A percentile compares a stretch with the other conserved stretches of the same genome.
Conservation (phyloP, 306 rosid species). For the Glycine soja region DNA sequence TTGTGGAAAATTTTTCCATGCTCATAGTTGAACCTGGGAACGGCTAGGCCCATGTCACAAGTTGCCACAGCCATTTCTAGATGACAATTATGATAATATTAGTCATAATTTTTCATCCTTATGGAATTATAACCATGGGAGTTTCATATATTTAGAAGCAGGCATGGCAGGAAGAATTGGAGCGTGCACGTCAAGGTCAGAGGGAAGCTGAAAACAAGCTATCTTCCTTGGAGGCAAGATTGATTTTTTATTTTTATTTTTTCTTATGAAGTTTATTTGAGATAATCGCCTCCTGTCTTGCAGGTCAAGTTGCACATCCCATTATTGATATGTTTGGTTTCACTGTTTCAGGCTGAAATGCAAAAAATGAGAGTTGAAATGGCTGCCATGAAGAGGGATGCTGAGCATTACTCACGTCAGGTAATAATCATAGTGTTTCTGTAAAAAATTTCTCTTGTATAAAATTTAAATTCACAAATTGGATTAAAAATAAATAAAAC, state of each 20-base stretch:
- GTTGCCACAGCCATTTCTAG: conserved; percentile 25
- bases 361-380: conserved; percentile 97
- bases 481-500: too few relatives aligned
- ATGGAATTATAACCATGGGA: conserved; percentile 32
- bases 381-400: conserved; percentile 99
- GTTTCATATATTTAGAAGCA: conserved; percentile 64
- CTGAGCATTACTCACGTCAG: conserved; percentile 99
- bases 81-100: conserved; percentile 5
- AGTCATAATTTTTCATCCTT: conserved; percentile 38
- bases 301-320: conserved; percentile 38
- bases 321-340: conserved; percentile 45
- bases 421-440: conserved; percentile 46
- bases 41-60: background rate
- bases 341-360: conserved; percentile 77
- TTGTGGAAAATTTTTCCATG: background rate
- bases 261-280: conserved; percentile 36
- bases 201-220: conserved; percentile 96
- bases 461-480: too few relatives aligned
- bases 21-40: background rate
- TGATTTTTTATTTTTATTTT: conserved; percentile 38
- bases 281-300: conserved; percentile 20
- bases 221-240: conserved; percentile 80
- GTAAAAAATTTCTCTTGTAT: too few relatives aligned
- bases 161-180: conserved; percentile 99
- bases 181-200: conserved; percentile 94